These are phyloP conservation scores for Crithidia sp. DNA, from an alignment of 208 protist species.

Conservation along the genomic window DNA sequence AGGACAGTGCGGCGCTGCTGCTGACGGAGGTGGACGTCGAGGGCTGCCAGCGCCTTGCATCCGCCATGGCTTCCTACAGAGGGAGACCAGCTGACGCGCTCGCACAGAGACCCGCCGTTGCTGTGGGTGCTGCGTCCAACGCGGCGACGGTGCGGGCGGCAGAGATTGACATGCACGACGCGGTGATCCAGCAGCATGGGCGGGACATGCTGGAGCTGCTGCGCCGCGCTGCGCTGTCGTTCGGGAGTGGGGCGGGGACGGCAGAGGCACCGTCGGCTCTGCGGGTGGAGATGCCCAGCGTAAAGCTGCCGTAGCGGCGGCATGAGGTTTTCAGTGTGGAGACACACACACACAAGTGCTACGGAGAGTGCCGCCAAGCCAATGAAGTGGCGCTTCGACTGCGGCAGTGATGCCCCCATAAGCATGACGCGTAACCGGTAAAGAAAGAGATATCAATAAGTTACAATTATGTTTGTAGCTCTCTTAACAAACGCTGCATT, in stretches of 20 bases:
- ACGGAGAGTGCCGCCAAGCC: too few species aligned
- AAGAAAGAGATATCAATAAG: too few species aligned
- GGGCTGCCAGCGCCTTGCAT: slow-evolving; percentile 26
- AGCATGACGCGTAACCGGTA: too few species aligned
- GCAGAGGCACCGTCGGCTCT: slow-evolving; percentile 1
- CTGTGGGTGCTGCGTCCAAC: not conserved
- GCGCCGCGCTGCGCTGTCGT: not conserved
- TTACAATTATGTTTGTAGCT: too few species aligned
- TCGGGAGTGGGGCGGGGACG: not conserved
- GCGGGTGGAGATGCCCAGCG: not conserved
- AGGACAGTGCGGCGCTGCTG: slow-evolving; percentile 14
- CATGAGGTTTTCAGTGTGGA: too few species aligned
- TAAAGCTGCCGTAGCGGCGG: not conserved
- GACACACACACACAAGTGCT: too few species aligned
- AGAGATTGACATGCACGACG: slow-evolving; percentile 46
- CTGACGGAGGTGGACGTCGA: slow-evolving; percentile 29
- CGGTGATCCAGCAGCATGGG: slow-evolving; percentile 73
- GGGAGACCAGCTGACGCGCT: not conserved
- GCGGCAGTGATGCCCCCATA: too few species aligned
- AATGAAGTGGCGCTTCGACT: too few species aligned
- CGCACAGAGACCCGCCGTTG: not conserved
- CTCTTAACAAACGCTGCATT: too few species aligned
- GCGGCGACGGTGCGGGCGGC: not conserved
- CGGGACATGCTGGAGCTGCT: slow-evolving; percentile 41
- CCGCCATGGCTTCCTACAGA: slow-evolving; percentile 48